Conservation (phyloP, 2,329 filamentous ascomycete species). For the Arachnomyces sp. region DNA sequence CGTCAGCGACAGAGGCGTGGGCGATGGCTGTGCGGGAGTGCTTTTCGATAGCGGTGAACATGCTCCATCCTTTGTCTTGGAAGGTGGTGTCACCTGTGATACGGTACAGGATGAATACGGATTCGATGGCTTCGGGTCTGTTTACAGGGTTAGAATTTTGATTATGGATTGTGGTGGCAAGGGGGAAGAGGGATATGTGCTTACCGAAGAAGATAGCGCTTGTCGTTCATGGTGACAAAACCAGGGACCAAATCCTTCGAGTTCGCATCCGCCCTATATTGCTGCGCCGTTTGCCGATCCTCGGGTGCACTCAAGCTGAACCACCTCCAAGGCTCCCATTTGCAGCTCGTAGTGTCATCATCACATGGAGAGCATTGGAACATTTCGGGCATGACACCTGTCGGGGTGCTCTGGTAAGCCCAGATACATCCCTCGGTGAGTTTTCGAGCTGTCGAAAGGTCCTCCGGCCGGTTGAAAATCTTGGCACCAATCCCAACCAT, state of each 20-base stretch:
- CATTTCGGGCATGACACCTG: slow-evolving; percentile 49
- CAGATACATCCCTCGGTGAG: slow-evolving; percentile 51
- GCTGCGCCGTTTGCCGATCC: no score
- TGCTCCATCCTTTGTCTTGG: slow-evolving; percentile 77
- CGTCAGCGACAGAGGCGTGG: slow-evolving; percentile 47
- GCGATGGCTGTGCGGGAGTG: slow-evolving; percentile 60
- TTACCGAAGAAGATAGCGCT: slow-evolving; percentile 12
- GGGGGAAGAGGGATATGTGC: not conserved
- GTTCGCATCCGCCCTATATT: not conserved
- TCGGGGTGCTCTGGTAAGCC: slow-evolving; percentile 43
- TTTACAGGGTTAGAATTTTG: no score
- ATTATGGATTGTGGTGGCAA: not conserved
- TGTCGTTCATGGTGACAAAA: slow-evolving; percentile 5
- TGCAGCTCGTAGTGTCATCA: slow-evolving; percentile 11
- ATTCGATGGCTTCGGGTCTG: slow-evolving; percentile 76
- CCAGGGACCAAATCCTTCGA: slow-evolving; percentile 10
- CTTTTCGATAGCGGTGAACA: slow-evolving; percentile 67
- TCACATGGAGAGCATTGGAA: slow-evolving; percentile 38
- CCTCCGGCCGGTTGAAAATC: slow-evolving; percentile 43
- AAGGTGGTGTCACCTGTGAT: slow-evolving; percentile 70
- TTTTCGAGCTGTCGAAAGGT: slow-evolving; percentile 43
- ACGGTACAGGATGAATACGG: slow-evolving; percentile 82
- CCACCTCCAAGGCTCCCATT: no score
- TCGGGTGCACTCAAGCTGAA: no score
- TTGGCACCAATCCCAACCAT: slow-evolving; percentile 49